Conservation (phyloP, 2,329 filamentous ascomycete genomes). For the Venturia effusa region DNA sequence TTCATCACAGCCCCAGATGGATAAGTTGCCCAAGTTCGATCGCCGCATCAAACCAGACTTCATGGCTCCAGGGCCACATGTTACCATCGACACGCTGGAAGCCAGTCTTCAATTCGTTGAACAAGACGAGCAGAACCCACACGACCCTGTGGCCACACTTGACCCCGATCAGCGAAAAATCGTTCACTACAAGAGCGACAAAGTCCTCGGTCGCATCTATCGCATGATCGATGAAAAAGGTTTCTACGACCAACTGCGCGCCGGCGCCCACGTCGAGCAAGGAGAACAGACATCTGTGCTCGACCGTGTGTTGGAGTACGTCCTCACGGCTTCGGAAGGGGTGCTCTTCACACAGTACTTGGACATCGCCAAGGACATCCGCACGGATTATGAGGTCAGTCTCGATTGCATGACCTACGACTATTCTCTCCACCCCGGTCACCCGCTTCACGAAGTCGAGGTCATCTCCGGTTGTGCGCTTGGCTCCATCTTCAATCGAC, state of each 20-base stretch:
- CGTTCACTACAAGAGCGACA: conserved; percentile 55
- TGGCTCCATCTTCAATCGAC: conserved; percentile 5
- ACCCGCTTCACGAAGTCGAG: conserved; percentile 9
- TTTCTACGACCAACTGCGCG: conserved; percentile 44
- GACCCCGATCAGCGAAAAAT: conserved; percentile 22
- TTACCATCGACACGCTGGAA: conserved; percentile 26
- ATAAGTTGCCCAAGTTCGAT: conserved; percentile 28
- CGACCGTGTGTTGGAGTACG: background rate
- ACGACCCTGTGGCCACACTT: conserved; percentile 22
- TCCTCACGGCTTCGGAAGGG: background rate
- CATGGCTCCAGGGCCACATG: conserved; percentile 37
- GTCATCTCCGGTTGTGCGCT: conserved; percentile 7
- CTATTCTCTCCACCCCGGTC: background rate
- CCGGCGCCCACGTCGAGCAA: conserved; percentile 6
- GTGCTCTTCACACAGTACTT: background rate
- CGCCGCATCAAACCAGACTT: conserved; percentile 39
- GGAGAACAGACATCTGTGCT: background rate
- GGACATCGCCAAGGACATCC: background rate
- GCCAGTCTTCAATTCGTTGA: conserved; percentile 33
- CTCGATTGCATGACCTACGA: background rate
- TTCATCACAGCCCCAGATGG: conserved; percentile 32
- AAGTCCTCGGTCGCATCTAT: conserved; percentile 60
- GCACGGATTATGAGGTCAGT: background rate
- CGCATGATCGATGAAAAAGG: conserved; percentile 60
- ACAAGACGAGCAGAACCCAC: conserved; percentile 34